Percentiles rank a stretch among this genome's conserved stretches.
Conservation (phyloP, 2,329 filamentous ascomycete genomes). For the Pestalotiopsis fici region DNA sequence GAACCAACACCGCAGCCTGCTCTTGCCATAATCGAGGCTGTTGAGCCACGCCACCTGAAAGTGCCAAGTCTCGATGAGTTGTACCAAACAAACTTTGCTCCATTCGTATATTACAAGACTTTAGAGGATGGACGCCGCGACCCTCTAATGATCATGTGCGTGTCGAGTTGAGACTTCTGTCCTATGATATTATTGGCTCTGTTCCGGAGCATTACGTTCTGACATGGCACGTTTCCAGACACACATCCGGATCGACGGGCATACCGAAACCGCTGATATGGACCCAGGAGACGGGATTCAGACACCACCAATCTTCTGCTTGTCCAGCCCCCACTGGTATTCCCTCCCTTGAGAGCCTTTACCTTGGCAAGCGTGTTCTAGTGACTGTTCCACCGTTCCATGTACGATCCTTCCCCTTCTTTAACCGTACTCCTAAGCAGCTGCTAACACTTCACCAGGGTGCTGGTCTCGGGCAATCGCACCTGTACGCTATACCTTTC, state of each 20-base stretch:
- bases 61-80: conserved; percentile 30
- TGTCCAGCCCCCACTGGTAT: conserved; percentile 22
- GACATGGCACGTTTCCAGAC: conserved; percentile 16
- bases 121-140: conserved; percentile 18
- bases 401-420: conserved; percentile 9
- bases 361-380: conserved; percentile 30
- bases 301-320: conserved; percentile 14
- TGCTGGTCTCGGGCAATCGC: conserved; percentile 21
- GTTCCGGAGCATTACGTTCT: background rate
- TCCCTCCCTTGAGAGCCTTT: conserved; percentile 21
- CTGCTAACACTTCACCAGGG: conserved; percentile 18
- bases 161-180: background rate
- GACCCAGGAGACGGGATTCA: conserved; percentile 23
- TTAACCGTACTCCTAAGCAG: background rate
- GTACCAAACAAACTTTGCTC: conserved; percentile 13
- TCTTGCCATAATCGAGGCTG: conserved; percentile 20
- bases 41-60: conserved; percentile 20
- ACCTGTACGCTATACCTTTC: conserved; percentile 15
- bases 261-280: conserved; percentile 30
- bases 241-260: conserved; percentile 32
- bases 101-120: conserved; percentile 16
- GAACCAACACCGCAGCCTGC: conserved; percentile 12
- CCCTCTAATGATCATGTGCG: conserved; percentile 23
- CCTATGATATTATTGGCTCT: background rate
- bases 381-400: conserved; percentile 37